phyloP scores from a whole-genome alignment of 345 rosid genomes.

The Noccaea caerulescens region DNA sequence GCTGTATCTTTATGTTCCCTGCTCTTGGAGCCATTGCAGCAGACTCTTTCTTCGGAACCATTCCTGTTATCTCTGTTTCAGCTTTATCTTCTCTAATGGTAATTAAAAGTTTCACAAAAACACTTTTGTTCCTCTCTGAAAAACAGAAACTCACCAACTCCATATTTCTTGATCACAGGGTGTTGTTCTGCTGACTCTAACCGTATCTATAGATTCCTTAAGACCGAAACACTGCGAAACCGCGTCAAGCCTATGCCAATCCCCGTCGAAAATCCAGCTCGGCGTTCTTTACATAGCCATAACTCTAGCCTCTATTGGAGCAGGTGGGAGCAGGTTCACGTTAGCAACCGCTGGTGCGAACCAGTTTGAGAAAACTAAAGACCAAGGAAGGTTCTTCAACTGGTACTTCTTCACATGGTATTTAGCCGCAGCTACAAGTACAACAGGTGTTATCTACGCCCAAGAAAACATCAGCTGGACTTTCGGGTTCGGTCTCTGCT shows the following conservation, averaged over 20 bases:
- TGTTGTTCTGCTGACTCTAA: slow-evolving; percentile 46
- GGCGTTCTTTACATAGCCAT: slow-evolving; percentile 49
- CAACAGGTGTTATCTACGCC: slow-evolving; percentile 46
- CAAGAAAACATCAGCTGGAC: slow-evolving; percentile 58
- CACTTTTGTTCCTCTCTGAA: neutral
- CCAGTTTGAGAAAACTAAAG: slow-evolving; percentile 46
- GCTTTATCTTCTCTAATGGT: slow-evolving; percentile 51
- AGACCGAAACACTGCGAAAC: slow-evolving; percentile 48
- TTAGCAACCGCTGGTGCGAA: slow-evolving; percentile 52
- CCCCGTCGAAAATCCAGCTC: slow-evolving; percentile 45
- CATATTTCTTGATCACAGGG: slow-evolving; percentile 40
- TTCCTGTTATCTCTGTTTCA: slow-evolving; percentile 49
- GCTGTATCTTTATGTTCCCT: slow-evolving; percentile 48
- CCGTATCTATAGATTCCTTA: slow-evolving; percentile 41
- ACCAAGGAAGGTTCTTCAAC: slow-evolving; percentile 53
- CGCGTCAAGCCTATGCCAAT: slow-evolving; percentile 42
- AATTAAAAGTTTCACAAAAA: neutral
- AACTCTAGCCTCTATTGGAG: slow-evolving; percentile 43
- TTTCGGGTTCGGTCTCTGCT: slow-evolving; percentile 54
- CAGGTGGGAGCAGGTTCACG: slow-evolving; percentile 49
- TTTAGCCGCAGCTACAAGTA: slow-evolving; percentile 25
- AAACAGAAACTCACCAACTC: neutral
- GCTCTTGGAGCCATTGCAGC: slow-evolving; percentile 51
- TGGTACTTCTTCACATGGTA: slow-evolving; percentile 55
- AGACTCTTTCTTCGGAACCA: slow-evolving; percentile 56